Percentiles rank a stretch among this genome's conserved stretches.
Evolutionary conservation across 2,329 filamentous ascomycete genomes (phyloP).

Genomic region (Penicillium palitans): DNA sequence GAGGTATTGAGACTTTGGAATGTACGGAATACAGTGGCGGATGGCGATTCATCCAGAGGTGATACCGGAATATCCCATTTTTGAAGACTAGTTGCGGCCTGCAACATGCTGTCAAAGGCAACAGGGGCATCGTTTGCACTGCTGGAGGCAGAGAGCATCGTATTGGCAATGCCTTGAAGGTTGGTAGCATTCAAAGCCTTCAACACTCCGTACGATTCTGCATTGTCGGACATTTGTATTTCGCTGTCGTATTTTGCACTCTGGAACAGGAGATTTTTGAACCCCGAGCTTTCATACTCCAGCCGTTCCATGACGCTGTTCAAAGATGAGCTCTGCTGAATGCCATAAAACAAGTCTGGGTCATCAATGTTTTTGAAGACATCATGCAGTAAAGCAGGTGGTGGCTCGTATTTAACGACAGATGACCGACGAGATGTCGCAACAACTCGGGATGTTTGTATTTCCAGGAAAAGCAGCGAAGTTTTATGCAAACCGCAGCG

Average conservation of each 20-base stretch:
- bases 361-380: slow-evolving; percentile 95
- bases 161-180: slow-evolving; percentile 80
- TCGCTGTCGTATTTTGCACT: slow-evolving; percentile 89
- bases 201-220: slow-evolving; percentile 69
- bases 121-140: slow-evolving; percentile 50
- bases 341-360: slow-evolving; percentile 91
- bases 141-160: slow-evolving; percentile 66
- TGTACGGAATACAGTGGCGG: slow-evolving; percentile 72
- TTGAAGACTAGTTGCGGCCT: slow-evolving; percentile 77
- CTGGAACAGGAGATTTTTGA: slow-evolving; percentile 84
- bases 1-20: slow-evolving; percentile 77
- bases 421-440: slow-evolving; percentile 68
- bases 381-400: slow-evolving; percentile 69
- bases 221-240: slow-evolving; percentile 59
- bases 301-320: slow-evolving; percentile 75
- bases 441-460: slow-evolving; percentile 59
- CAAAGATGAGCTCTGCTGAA: slow-evolving; percentile 75
- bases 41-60: slow-evolving; percentile 59
- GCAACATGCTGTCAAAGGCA: slow-evolving; percentile 71
- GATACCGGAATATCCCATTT: slow-evolving; percentile 89
- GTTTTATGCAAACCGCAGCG: slow-evolving; percentile 83
- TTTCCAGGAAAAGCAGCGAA: slow-evolving; percentile 79
- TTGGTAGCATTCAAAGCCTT: slow-evolving; percentile 78
- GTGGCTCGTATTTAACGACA: slow-evolving; percentile 52
- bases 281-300: slow-evolving; percentile 84